Evolutionary conservation across 2,329 filamentous ascomycete species (phyloP), one percentile per base, ranked within the genome.

Genomic region (Westerdykella aurantiaca): DNA sequence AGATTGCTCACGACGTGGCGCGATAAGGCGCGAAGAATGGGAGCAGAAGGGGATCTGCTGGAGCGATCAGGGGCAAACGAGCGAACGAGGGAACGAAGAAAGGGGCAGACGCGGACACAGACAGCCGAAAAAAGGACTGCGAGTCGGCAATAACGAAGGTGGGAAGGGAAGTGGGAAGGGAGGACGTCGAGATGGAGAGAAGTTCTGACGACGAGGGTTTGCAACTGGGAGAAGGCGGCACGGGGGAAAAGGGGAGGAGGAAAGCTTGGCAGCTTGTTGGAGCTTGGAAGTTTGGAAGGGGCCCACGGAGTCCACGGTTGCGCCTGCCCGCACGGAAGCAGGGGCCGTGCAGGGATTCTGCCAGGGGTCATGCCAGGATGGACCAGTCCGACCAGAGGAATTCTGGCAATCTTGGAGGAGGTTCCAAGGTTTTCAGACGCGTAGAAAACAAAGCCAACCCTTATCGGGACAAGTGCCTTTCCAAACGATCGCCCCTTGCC

Each of bases 31-130:
- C 38, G 51, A 50, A 52, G 58, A 50, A 57, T 60, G 53, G 54
- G 43, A 44, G 39, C 51, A 44, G 61, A 63, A 58, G 58, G 65
- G 65, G 63, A 43, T 58, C 33, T 29, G 25, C 2, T 29, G 33
- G 10, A 18, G 33, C 17, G 57, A 56, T 57, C 55, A 56, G 59
- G 52, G 51, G 51, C 61, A 62, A 66, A 63, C 54, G 67, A 63
- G 64, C 55, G 61, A 61, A 63, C 55, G 61, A 61, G 63, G 67
- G 60, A 66, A 66, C 53, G 52, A 44, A 50, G 48, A 45, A 42
- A 49, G 42, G n/a, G n/a, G n/a, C n/a, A 37, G 18, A 21, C 4
- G 18, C 4, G 40, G 35, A 49, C 34, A 42, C 39, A 42, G 46
- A 42, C 41, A 49, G 44, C 43, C 46, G 44, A 38, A 38, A 38